Conservation (phyloP, 352 stramenopile genomes). For the Phytophthora idaei region DNA sequence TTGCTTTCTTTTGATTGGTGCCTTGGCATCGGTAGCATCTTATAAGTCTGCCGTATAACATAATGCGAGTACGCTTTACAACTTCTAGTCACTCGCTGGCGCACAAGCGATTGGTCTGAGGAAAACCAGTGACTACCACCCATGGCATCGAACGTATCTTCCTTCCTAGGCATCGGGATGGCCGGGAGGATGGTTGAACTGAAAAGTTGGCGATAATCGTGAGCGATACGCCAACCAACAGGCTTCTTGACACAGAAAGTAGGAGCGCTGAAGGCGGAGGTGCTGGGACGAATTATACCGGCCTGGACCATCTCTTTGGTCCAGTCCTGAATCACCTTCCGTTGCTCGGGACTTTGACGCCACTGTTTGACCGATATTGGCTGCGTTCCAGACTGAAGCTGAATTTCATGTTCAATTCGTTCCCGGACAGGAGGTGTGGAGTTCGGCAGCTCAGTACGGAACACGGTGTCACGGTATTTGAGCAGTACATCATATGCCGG, state of each 20-base stretch:
- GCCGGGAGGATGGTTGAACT: background rate
- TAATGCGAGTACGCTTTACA: too few relatives aligned
- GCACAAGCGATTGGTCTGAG: too few relatives aligned
- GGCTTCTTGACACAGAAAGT: constrained; percentile 5
- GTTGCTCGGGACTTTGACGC: constrained; percentile 5
- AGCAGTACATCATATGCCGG: too few relatives aligned
- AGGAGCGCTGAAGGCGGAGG: background rate
- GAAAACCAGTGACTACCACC: background rate
- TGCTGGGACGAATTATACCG: constrained; percentile 4
- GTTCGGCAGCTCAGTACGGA: background rate
- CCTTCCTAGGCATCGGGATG: background rate
- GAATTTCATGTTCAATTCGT: background rate
- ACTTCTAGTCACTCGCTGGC: too few relatives aligned
- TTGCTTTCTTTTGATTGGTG: too few relatives aligned
- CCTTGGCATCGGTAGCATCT: too few relatives aligned
- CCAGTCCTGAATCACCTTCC: background rate
- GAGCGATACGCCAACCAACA: constrained; percentile 1
- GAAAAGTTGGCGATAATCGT: constrained; percentile 11
- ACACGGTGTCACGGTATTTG: background rate
- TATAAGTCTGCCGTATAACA: too few relatives aligned
- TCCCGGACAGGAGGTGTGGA: background rate
- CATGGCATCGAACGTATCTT: constrained; percentile 4
- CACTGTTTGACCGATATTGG: constrained; percentile 3
- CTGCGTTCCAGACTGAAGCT: background rate
- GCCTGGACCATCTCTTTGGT: constrained; percentile 1